Percentiles rank a stretch among this genome's conserved stretches.
These are phyloP conservation scores for Phytophthora hibernalis DNA, from an alignment of 352 stramenopile genomes.

Conservation along the genomic window DNA sequence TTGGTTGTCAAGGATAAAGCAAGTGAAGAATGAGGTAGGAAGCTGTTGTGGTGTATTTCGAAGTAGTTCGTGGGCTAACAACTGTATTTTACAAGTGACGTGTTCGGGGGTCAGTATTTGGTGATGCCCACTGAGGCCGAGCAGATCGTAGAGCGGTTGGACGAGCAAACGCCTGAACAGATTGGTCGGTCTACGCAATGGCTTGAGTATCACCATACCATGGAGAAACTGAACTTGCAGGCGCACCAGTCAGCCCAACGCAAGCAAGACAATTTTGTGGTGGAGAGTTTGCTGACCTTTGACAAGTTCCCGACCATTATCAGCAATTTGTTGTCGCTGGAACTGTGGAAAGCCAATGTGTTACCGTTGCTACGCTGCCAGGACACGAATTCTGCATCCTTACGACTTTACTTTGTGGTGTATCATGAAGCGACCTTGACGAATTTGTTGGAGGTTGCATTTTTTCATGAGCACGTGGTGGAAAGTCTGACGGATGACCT, in stretches of 20 bases:
- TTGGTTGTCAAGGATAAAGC: background rate
- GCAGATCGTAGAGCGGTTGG: constrained; percentile 81
- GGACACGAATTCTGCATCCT: constrained; percentile 61
- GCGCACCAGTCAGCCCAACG: constrained; percentile 91
- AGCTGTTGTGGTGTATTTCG: constrained; percentile 2
- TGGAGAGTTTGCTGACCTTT: constrained; percentile 93
- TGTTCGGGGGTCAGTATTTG: constrained; percentile 56
- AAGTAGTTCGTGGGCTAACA: constrained; percentile 1
- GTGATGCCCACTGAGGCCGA: constrained; percentile 86
- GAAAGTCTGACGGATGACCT: constrained; percentile 89
- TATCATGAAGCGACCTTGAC: constrained; percentile 92
- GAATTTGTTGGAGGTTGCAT: constrained; percentile 91
- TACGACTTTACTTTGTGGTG: constrained; percentile 94
- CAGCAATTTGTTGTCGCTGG: constrained; percentile 87
- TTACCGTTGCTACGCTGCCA: constrained; percentile 66
- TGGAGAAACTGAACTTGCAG: constrained; percentile 95
- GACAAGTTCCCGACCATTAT: constrained; percentile 91
- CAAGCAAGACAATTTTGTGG: constrained; percentile 94
- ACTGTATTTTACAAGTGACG: constrained; percentile 21
- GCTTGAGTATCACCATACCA: constrained; percentile 87
- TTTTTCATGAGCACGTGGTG: constrained; percentile 91
- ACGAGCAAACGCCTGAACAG: constrained; percentile 58
- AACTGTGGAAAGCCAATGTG: constrained; percentile 91
- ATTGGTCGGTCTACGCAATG: constrained; percentile 75
- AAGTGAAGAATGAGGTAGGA: constrained; percentile 29